phyloP scores from a whole-genome alignment of 805 yeast genomes.

The Yamadazyma endophytica region DNA sequence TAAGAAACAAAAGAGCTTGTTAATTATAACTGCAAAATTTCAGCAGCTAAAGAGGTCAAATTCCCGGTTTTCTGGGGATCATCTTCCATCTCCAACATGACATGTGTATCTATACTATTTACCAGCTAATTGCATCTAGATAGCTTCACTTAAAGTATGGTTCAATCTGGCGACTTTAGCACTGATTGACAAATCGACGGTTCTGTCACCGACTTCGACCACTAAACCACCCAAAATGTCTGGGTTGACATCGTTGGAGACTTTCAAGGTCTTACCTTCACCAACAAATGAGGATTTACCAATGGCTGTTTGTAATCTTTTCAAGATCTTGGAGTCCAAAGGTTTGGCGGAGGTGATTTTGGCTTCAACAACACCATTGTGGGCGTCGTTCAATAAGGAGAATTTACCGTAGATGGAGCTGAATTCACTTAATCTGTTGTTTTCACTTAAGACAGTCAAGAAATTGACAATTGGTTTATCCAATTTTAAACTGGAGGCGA shows the following conservation, averaged over 20 bases:
- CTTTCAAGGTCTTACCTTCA: constrained; percentile 76
- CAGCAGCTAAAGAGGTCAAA: no score
- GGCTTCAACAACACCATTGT: constrained; percentile 90
- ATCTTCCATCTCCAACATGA: no score
- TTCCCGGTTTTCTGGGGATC: no score
- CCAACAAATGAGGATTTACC: constrained; percentile 79
- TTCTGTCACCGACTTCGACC: constrained; percentile 94
- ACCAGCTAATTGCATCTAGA: no score
- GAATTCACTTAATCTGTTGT: constrained; percentile 83
- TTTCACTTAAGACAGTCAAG: constrained; percentile 81
- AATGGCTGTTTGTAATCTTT: constrained; percentile 75
- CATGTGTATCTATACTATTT: no score
- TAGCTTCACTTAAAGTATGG: constrained; percentile 80
- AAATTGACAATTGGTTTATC: constrained; percentile 77
- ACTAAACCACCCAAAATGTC: constrained; percentile 93
- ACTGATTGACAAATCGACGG: constrained; percentile 88
- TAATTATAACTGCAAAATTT: no score
- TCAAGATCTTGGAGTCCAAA: constrained; percentile 75
- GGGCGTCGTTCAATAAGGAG: constrained; percentile 76
- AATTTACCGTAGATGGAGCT: constrained; percentile 65
- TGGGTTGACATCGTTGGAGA: constrained; percentile 79
- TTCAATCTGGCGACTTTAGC: constrained; percentile 84
- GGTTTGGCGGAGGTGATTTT: constrained; percentile 84
- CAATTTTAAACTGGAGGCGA: constrained; percentile 46
- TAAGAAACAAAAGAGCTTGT: no score